Conservation (phyloP, 345 rosid species). For the Brassica incana region DNA sequence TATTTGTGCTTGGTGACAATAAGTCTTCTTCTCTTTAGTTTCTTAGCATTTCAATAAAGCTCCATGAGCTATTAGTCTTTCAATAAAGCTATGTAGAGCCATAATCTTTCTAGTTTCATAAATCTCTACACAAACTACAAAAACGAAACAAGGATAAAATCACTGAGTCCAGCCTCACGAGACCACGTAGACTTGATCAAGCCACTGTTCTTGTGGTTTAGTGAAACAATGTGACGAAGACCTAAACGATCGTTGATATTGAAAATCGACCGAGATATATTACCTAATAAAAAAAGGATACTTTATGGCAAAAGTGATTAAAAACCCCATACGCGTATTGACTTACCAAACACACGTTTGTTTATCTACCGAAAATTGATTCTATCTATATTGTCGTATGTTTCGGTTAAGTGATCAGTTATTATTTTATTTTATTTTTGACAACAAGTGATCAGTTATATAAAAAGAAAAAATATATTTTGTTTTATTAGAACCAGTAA, state of each 20-base stretch:
- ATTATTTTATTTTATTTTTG: no score
- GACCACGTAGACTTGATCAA: neutral
- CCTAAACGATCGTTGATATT: neutral
- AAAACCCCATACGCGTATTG: constrained; percentile 34
- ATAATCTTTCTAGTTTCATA: no score
- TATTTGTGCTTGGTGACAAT: no score
- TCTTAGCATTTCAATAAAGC: no score
- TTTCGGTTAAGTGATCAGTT: neutral
- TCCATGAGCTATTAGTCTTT: no score
- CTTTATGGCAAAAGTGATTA: neutral
- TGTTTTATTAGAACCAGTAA: constrained; percentile 7
- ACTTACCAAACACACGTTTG: constrained; percentile 27
- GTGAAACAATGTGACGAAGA: neutral
- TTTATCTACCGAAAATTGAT: neutral
- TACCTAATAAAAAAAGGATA: no score
- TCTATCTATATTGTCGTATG: constrained; percentile 18
- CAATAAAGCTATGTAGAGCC: no score
- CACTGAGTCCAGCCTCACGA: neutral
- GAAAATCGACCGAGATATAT: neutral
- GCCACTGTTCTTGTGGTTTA: neutral
- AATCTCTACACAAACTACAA: no score
- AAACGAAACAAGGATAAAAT: no score
- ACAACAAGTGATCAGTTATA: neutral
- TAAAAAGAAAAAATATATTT: neutral
- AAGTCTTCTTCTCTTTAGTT: no score